Percentiles rank a stretch among this genome's conserved stretches.
These are phyloP conservation scores for Hanseniaspora valbyensis DNA, from an alignment of 805 yeast genomes.

Conservation along the genomic window DNA sequence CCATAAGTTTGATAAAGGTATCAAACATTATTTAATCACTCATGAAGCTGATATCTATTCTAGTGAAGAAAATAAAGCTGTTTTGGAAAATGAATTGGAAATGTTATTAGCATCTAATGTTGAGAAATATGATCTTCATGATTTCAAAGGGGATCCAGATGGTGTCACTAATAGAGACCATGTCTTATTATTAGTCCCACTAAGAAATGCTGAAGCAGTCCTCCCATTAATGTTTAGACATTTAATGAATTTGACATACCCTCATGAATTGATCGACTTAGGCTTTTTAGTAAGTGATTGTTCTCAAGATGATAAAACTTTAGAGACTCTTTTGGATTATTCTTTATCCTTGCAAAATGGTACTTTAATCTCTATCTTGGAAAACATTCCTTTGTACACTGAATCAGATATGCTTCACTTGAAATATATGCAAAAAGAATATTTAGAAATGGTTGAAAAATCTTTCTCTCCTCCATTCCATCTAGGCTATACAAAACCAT, in stretches of 20 bases:
- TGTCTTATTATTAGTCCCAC: conserved; percentile 59
- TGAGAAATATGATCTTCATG: conserved; percentile 50
- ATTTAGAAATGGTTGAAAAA: conserved; percentile 43
- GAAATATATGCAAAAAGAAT: conserved; percentile 57
- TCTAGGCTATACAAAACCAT: conserved; percentile 50
- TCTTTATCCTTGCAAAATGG: conserved; percentile 63
- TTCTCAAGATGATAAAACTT: conserved; percentile 51
- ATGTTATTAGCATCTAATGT: conserved; percentile 38
- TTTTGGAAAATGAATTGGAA: conserved; percentile 29
- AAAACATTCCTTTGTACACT: conserved; percentile 11
- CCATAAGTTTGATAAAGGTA: conserved; percentile 32
- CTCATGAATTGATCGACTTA: conserved; percentile 66
- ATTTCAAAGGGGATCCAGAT: conserved; percentile 42
- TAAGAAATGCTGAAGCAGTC: conserved; percentile 67
- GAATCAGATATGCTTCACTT: conserved; percentile 36
- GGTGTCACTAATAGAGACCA: conserved; percentile 48
- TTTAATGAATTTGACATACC: conserved; percentile 76
- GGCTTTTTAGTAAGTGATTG: conserved; percentile 77
- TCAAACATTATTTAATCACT: conserved; percentile 29
- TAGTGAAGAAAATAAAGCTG: conserved; percentile 23
- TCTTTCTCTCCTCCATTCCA: conserved; percentile 63
- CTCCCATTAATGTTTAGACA: conserved; percentile 75
- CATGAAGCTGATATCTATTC: conserved; percentile 29
- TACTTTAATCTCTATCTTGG: conserved; percentile 40
- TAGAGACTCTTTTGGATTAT: conserved; percentile 54